Evolutionary conservation across 1,284 basidiomycete species (phyloP).

Genomic region (Pseudozyma flocculosa): DNA sequence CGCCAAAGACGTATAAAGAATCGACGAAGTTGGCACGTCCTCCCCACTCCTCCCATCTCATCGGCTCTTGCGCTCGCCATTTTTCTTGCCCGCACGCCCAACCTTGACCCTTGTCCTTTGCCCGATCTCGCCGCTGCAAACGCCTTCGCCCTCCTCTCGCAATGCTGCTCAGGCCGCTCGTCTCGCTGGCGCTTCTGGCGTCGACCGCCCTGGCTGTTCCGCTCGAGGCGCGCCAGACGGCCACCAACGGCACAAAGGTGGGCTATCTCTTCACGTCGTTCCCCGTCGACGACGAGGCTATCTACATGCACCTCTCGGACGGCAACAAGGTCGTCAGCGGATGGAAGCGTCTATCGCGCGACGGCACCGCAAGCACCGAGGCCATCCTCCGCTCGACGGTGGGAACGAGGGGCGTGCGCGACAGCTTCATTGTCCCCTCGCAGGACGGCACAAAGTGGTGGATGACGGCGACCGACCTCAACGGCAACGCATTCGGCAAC

Average conservation of each 20-base stretch:
- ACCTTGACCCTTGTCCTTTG: too few species aligned
- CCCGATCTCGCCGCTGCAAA: too few species aligned
- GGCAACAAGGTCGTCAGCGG: conserved; percentile 4
- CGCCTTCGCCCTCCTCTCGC: conserved; percentile 61
- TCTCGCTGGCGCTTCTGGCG: too few species aligned
- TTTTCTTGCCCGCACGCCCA: too few species aligned
- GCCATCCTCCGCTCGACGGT: conserved; percentile 10
- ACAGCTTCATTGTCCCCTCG: conserved; percentile 8
- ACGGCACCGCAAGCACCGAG: not conserved
- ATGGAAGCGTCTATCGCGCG: too few species aligned
- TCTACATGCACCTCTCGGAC: conserved; percentile 6
- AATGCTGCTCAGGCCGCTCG: too few species aligned
- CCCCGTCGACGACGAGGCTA: conserved; percentile 4
- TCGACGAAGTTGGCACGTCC: too few species aligned
- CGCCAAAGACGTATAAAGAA: too few species aligned
- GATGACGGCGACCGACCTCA: conserved; percentile 12
- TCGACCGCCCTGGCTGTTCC: too few species aligned
- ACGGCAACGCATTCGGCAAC: conserved; percentile 2
- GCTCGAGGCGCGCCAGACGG: too few species aligned
- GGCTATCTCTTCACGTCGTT: conserved; percentile 11
- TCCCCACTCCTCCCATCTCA: too few species aligned
- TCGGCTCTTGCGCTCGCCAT: too few species aligned
- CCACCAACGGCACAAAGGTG: not conserved
- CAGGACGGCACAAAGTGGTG: conserved; percentile 7
- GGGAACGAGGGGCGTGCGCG: conserved; percentile 9